Percentiles rank a stretch among this genome's conserved stretches.
Conservation (phyloP, 2,329 filamentous ascomycete genomes). For the Trematosphaeria pertusa region DNA sequence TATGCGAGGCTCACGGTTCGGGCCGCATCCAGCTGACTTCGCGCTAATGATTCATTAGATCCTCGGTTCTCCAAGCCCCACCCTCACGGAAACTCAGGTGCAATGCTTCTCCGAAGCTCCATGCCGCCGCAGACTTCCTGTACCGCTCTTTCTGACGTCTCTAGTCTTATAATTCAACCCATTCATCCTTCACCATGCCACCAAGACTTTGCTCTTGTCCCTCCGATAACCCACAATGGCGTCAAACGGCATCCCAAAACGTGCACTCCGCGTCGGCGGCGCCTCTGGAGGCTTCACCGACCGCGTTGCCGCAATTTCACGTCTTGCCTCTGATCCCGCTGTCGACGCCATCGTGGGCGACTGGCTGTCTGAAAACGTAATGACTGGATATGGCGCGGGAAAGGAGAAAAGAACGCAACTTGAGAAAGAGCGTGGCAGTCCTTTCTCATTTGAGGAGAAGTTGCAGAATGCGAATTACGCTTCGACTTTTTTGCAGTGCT, state of each 20-base stretch:
- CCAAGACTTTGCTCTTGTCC: background rate
- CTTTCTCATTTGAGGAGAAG: constrained; percentile 14
- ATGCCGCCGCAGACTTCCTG: too few species aligned
- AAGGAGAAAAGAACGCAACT: constrained; percentile 15
- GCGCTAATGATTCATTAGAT: constrained; percentile 22
- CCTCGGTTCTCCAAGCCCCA: constrained; percentile 7
- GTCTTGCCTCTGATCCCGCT: constrained; percentile 13
- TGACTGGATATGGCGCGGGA: constrained; percentile 20
- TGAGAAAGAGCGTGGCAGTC: constrained; percentile 3
- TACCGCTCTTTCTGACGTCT: too few species aligned
- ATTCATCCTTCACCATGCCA: too few species aligned
- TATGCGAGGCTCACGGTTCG: constrained; percentile 1
- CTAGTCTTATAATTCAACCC: too few species aligned
- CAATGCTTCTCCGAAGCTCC: constrained; percentile 9
- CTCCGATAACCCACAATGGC: background rate
- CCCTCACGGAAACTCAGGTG: constrained; percentile 3
- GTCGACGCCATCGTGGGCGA: constrained; percentile 21
- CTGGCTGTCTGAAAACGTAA: constrained; percentile 25
- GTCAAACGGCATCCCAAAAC: constrained; percentile 3
- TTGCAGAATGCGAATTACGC: constrained; percentile 13
- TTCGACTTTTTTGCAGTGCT: constrained; percentile 18
- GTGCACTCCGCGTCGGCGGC: constrained; percentile 17
- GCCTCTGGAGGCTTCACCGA: constrained; percentile 19
- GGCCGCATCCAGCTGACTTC: background rate
- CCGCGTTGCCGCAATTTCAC: constrained; percentile 15